A percentile compares a stretch with the other conserved stretches of the same genome.
These are phyloP conservation scores for Malassezia nana DNA, from an alignment of 1,284 basidiomycete species.

Conservation along the genomic window DNA sequence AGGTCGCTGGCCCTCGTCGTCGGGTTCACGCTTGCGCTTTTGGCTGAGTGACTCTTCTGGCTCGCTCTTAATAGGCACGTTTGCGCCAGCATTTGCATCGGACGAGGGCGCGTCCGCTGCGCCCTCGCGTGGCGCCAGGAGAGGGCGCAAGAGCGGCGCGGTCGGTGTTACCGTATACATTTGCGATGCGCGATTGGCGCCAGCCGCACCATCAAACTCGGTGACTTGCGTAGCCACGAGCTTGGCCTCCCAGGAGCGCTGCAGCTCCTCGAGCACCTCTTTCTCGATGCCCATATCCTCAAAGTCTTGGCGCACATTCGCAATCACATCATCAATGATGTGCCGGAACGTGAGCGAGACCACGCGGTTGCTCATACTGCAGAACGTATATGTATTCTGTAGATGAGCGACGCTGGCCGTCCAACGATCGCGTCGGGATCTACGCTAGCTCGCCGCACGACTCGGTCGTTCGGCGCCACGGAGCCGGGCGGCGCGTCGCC, in stretches of 20 bases:
- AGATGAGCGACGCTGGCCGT: background rate
- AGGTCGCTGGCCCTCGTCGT: slow-evolving; percentile 13
- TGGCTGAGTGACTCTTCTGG: slow-evolving; percentile 14
- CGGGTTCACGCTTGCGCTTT: slow-evolving; percentile 22
- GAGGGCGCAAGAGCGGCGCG: background rate
- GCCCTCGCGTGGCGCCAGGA: slow-evolving; percentile 20
- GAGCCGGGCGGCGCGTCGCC: background rate
- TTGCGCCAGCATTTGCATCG: background rate
- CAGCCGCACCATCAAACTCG: slow-evolving; percentile 64
- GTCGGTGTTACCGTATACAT: slow-evolving; percentile 10
- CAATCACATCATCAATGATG: slow-evolving; percentile 93
- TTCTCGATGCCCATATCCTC: slow-evolving; percentile 92
- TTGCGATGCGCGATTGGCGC: slow-evolving; percentile 23
- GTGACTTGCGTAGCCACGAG: slow-evolving; percentile 84
- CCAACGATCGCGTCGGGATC: background rate
- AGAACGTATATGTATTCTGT: background rate
- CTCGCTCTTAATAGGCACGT: background rate
- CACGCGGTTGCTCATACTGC: slow-evolving; percentile 18
- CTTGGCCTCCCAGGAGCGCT: slow-evolving; percentile 87
- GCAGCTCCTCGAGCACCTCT: slow-evolving; percentile 75
- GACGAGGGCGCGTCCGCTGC: background rate
- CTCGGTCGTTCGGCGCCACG: background rate
- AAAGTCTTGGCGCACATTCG: slow-evolving; percentile 79
- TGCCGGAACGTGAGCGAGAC: slow-evolving; percentile 71
- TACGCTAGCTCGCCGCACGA: background rate